Conservation (phyloP, 2,329 filamentous ascomycete species). For the Ceratocystis cacaofunesta region DNA sequence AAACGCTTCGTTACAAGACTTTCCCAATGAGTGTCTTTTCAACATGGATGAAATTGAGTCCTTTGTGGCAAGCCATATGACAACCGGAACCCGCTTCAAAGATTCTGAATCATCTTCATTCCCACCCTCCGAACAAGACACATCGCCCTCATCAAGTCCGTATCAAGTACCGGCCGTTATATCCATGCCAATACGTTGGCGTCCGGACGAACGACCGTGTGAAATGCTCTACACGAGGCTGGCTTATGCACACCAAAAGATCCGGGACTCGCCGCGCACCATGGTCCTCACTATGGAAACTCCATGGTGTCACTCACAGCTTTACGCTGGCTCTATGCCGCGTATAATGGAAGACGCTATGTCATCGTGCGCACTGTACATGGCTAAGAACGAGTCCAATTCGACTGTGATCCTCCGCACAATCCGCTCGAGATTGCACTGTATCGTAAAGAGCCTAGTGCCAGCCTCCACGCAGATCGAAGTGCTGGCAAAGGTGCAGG, state of each 20-base stretch:
- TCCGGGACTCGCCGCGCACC: slow-evolving; percentile 33
- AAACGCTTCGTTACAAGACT: slow-evolving; percentile 5
- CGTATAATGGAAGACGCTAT: slow-evolving; percentile 37
- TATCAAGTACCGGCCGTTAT: not conserved
- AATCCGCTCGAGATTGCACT: slow-evolving; percentile 31
- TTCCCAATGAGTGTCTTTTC: not conserved
- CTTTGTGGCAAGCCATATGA: slow-evolving; percentile 20
- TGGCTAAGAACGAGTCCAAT: slow-evolving; percentile 35
- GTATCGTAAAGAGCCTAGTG: slow-evolving; percentile 25
- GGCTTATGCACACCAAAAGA: slow-evolving; percentile 34
- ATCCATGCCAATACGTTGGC: not conserved
- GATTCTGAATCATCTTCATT: not conserved
- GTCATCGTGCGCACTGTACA: slow-evolving; percentile 38
- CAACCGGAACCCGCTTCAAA: not conserved
- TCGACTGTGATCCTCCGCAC: slow-evolving; percentile 33
- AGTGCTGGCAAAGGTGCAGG: slow-evolving; percentile 28
- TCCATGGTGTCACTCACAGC: slow-evolving; percentile 37
- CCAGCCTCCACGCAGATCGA: slow-evolving; percentile 22
- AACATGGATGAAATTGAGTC: slow-evolving; percentile 18
- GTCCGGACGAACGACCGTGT: slow-evolving; percentile 19
- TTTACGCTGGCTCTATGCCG: slow-evolving; percentile 39
- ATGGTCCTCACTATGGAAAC: slow-evolving; percentile 37
- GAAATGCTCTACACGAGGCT: slow-evolving; percentile 25
- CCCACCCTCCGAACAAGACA: not conserved
- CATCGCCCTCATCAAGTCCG: not conserved